Percentiles rank a stretch among this genome's conserved stretches.
These are phyloP conservation scores for Trifolium repens DNA, from an alignment of 306 rosid genomes.

Conservation along the genomic window DNA sequence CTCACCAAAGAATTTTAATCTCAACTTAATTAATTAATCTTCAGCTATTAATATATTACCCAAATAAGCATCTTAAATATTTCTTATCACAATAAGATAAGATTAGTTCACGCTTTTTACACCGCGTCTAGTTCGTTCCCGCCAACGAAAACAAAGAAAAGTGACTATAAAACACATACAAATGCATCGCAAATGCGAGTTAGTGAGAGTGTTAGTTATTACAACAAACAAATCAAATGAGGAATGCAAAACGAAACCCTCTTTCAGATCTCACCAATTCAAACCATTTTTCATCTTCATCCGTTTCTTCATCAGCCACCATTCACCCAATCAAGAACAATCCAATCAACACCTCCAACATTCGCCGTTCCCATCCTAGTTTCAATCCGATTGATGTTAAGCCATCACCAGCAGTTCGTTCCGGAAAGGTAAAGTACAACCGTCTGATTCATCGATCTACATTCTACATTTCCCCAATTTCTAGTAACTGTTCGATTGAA, in stretches of 20 bases:
- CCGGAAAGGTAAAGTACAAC: constrained; percentile 55
- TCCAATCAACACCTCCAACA: not conserved
- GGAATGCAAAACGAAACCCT: constrained; percentile 49
- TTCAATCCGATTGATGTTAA: constrained; percentile 43
- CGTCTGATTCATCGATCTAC: not conserved
- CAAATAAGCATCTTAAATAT: too few species aligned
- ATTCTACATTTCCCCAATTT: not conserved
- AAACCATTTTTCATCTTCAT: constrained; percentile 42
- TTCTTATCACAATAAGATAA: too few species aligned
- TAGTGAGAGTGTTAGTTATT: too few species aligned
- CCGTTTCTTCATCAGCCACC: constrained; percentile 18
- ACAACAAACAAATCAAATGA: not conserved
- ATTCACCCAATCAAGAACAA: not conserved
- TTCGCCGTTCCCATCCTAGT: not conserved
- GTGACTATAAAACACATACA: too few species aligned
- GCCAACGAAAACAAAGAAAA: too few species aligned
- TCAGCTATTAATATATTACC: too few species aligned
- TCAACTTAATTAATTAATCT: too few species aligned
- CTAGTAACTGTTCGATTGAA: too few species aligned
- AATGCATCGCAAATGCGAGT: too few species aligned
- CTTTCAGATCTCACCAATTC: constrained; percentile 72
- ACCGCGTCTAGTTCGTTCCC: too few species aligned
- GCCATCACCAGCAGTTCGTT: constrained; percentile 53
- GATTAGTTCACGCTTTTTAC: too few species aligned
- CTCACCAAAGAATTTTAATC: too few species aligned